Percentiles rank a stretch among this genome's conserved stretches.
phyloP scores from a whole-genome alignment of 805 yeast species.

The Tetrapisispora iriomotensis region DNA sequence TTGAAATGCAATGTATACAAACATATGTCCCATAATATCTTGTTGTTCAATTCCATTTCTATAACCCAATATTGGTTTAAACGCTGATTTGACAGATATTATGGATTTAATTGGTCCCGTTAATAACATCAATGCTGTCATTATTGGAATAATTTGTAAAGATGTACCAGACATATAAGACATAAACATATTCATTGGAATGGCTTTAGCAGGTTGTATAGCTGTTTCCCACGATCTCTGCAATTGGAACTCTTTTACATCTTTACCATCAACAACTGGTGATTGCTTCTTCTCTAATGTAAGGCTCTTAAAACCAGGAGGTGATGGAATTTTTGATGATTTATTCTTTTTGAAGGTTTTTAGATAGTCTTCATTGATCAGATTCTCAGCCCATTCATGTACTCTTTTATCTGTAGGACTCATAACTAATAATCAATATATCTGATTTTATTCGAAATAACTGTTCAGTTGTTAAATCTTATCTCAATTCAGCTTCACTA shows the following conservation, averaged over 20 bases:
- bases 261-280: conserved; percentile 2
- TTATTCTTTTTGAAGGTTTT: conserved; percentile 5
- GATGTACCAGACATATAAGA: conserved; percentile 89
- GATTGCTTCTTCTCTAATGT: background rate
- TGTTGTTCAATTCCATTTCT: conserved; percentile 7
- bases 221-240: conserved; percentile 86
- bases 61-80: conserved; percentile 35
- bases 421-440: no score
- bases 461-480: no score
- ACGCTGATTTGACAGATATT: conserved; percentile 43
- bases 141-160: conserved; percentile 80
- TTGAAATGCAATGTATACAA: conserved; percentile 39
- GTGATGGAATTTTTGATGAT: conserved; percentile 14
- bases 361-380: conserved; percentile 7
- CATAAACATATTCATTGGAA: conserved; percentile 90
- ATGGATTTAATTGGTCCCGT: conserved; percentile 71
- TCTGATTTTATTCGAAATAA: no score
- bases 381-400: conserved; percentile 11
- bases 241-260: conserved; percentile 14
- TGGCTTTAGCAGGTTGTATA: conserved; percentile 63
- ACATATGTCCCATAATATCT: conserved; percentile 32
- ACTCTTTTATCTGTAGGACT: background rate
- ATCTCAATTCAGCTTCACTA: no score
- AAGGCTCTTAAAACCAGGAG: conserved; percentile 18
- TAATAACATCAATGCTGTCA: conserved; percentile 79